Evolutionary conservation across 805 yeast genomes (phyloP).

Genomic region (Pichia eremophila): DNA sequence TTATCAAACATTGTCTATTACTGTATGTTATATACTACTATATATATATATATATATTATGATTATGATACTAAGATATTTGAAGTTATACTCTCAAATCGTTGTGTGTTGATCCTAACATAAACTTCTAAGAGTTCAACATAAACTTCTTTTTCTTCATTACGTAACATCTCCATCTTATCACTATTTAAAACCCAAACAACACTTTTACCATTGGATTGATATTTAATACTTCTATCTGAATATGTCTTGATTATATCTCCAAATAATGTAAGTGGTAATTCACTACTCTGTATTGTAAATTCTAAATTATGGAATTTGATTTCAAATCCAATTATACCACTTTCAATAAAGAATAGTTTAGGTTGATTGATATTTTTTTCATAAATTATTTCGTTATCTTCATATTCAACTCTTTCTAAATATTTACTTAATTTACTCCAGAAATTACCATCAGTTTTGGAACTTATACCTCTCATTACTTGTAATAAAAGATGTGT

Average conservation of each 20-base stretch:
- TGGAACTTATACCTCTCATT: constrained; percentile 47
- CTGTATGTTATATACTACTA: too few species aligned
- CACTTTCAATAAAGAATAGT: constrained; percentile 43
- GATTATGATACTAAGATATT: constrained; percentile 46
- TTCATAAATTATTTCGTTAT: constrained; percentile 38
- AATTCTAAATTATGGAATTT: constrained; percentile 30
- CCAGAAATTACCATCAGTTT: constrained; percentile 52
- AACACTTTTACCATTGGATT: constrained; percentile 39
- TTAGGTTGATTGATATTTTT: constrained; percentile 37
- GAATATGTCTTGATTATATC: constrained; percentile 35
- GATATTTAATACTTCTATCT: constrained; percentile 33
- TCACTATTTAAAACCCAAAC: constrained; percentile 58
- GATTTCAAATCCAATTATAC: constrained; percentile 42
- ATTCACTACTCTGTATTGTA: constrained; percentile 29
- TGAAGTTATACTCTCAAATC: constrained; percentile 69
- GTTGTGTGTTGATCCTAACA: constrained; percentile 52
- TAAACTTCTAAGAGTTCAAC: constrained; percentile 57
- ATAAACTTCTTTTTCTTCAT: constrained; percentile 43
- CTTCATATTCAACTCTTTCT: constrained; percentile 21
- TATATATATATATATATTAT: too few species aligned
- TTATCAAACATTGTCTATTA: constrained; percentile 1
- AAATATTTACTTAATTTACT: constrained; percentile 47
- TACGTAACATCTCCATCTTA: constrained; percentile 36
- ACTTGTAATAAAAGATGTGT: constrained; percentile 56
- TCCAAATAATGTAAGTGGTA: constrained; percentile 72